phyloP scores from a whole-genome alignment of 2,329 filamentous ascomycete genomes.

The Fusarium duplospermum region DNA sequence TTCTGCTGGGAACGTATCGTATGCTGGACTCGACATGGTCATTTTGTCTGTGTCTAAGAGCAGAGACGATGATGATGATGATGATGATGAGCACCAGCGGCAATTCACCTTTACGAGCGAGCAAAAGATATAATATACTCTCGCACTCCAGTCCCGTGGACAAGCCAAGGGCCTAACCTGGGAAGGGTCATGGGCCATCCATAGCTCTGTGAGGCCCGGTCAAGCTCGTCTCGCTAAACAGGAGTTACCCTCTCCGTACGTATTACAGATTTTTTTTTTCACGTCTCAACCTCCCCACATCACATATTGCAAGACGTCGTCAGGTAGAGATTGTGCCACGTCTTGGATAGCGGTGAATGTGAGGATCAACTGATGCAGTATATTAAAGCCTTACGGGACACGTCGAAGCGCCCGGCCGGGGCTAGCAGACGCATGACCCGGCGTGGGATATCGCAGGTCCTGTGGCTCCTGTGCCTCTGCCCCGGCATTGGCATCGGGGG shows the following conservation, averaged over 20 bases:
- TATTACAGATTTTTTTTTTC: background rate
- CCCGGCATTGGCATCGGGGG: background rate
- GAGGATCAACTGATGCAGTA: background rate
- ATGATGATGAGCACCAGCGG: background rate
- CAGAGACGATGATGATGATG: background rate
- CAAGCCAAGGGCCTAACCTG: background rate
- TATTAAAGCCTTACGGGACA: background rate
- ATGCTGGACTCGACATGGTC: background rate
- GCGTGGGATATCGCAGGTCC: background rate
- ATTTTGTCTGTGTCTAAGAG: background rate
- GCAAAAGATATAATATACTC: background rate
- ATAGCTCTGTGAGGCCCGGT: background rate
- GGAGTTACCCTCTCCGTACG: background rate
- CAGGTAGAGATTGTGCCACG: background rate
- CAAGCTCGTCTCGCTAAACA: conserved; percentile 2
- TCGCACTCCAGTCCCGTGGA: background rate
- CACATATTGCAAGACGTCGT: background rate
- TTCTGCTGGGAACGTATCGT: background rate
- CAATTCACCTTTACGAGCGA: background rate
- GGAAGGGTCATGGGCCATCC: background rate
- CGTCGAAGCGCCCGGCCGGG: background rate
- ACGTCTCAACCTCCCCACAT: background rate
- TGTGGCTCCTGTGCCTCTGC: background rate
- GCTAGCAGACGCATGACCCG: background rate
- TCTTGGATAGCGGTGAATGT: conserved; percentile 1